These are phyloP conservation scores for Favolaschia claudopus DNA, from an alignment of 768 basidiomycete species.

Conservation along the genomic window DNA sequence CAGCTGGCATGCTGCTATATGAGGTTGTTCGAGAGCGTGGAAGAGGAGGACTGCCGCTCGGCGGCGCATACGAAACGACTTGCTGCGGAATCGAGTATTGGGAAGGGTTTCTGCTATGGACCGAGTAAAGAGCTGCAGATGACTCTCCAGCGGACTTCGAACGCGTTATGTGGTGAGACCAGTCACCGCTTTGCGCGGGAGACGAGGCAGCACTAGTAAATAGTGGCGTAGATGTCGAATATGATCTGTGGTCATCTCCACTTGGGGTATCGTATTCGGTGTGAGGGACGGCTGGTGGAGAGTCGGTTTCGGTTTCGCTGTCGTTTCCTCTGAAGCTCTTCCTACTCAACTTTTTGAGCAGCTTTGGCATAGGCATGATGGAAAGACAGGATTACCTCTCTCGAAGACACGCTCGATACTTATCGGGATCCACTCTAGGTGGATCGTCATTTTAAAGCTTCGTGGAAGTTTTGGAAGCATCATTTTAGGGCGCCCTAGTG, in stretches of 20 bases:
- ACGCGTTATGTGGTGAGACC: slow-evolving; percentile 1
- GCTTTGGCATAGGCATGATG: slow-evolving; percentile 28
- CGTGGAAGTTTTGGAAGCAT: too few species aligned
- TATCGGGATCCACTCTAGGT: too few species aligned
- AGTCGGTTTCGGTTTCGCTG: slow-evolving; percentile 14
- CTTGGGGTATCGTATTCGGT: slow-evolving; percentile 14
- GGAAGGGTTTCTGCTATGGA: slow-evolving; percentile 15
- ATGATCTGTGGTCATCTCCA: background rate
- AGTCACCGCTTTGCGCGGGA: slow-evolving; percentile 10
- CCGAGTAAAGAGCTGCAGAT: background rate
- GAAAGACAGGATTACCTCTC: slow-evolving; percentile 16
- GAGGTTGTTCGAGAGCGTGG: slow-evolving; percentile 20
- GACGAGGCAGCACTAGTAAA: slow-evolving; percentile 3
- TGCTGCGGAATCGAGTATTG: background rate
- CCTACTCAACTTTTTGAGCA: slow-evolving; percentile 18
- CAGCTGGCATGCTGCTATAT: background rate
- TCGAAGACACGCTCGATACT: too few species aligned
- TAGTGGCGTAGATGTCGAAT: background rate
- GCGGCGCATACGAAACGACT: slow-evolving; percentile 1
- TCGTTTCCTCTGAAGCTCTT: slow-evolving; percentile 17
- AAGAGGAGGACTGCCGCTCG: slow-evolving; percentile 8
- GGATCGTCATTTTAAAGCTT: too few species aligned
- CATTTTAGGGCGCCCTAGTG: too few species aligned
- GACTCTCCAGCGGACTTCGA: background rate
- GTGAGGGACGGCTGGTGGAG: slow-evolving; percentile 7